phyloP scores from a whole-genome alignment of 345 rosid species.

The Eucalyptus coolabah region DNA sequence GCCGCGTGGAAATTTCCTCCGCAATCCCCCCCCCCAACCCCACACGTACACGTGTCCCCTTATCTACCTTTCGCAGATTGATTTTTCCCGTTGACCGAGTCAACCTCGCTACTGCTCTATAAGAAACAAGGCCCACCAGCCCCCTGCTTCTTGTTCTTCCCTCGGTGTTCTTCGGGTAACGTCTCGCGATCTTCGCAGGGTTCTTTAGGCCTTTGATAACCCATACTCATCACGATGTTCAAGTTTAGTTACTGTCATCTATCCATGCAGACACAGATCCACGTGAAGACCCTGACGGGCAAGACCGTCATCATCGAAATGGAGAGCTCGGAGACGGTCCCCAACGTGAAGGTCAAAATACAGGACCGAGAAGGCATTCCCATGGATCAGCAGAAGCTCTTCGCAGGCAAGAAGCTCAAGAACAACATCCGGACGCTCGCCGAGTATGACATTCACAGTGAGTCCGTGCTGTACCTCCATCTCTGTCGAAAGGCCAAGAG shows the following conservation, averaged over 20 bases:
- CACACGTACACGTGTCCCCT: background rate
- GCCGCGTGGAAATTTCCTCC: background rate
- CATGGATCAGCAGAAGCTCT: background rate
- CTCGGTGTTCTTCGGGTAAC: background rate
- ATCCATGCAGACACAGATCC: background rate
- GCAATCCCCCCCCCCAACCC: background rate
- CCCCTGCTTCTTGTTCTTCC: background rate
- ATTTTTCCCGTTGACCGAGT: background rate
- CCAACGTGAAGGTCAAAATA: background rate
- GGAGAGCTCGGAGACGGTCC: background rate
- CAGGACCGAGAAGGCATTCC: background rate
- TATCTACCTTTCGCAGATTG: no score
- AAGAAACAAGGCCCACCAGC: background rate
- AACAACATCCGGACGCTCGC: background rate
- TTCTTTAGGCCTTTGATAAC: background rate
- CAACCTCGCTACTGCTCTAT: background rate
- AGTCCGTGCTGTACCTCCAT: background rate
- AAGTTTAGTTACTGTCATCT: background rate
- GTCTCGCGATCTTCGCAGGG: background rate
- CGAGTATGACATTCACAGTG: background rate
- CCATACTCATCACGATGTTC: background rate
- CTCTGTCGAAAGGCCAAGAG: background rate
- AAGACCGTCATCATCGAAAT: background rate
- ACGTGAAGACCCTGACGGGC: background rate
- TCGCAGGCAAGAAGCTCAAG: background rate